Evolutionary conservation across 345 rosid species (phyloP), one percentile per base, ranked within the genome.

Genomic region (Euclidium syriacum): DNA sequence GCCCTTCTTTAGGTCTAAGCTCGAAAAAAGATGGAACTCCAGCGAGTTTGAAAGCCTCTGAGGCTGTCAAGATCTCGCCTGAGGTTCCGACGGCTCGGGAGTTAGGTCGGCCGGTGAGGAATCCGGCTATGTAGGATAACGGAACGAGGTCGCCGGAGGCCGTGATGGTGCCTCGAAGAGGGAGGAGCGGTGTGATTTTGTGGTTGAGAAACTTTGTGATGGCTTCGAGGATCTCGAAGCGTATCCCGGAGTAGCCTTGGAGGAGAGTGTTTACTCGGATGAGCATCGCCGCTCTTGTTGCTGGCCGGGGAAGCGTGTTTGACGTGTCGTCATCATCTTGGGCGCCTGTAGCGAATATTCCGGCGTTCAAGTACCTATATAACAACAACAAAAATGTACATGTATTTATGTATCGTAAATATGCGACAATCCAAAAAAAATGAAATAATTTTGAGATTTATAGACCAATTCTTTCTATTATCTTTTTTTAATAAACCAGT

Each of bases 61-160:
- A 4, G 1, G 83, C 56, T 38, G 30, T 38, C 9, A 82, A 52
- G 19, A 56, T 6, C 23, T 75, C 67, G 0, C 84, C 77, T 1
- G 59, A 41, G 1, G 86, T 81, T 16, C 83, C 86, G 0, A 70
- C 51, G 0, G 84, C 83, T 17, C 27, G 66, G 5, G 84, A 75
- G 16, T 82, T 82, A 1, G 78, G 84, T 68, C 82, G 29, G 41
- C 84, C 86, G 0, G 72, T 82, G 19, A 82, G 16, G 2, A 82
- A 65, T 25, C 84, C 80, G 1, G 76, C 82, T n/a, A 82, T 73
- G 67, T 82, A 78, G 36, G 82, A 78, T 4, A 82, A 59, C 0
- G 87, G 87, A 10, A 82, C 73, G 29, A 82, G 56, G 70, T 82
- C 87, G 2, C 87, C 84, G 0, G 87, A 82, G 9, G 87, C 84